Evolutionary conservation across 768 basidiomycete genomes (phyloP).

Genomic region (Termitomyces sp.): DNA sequence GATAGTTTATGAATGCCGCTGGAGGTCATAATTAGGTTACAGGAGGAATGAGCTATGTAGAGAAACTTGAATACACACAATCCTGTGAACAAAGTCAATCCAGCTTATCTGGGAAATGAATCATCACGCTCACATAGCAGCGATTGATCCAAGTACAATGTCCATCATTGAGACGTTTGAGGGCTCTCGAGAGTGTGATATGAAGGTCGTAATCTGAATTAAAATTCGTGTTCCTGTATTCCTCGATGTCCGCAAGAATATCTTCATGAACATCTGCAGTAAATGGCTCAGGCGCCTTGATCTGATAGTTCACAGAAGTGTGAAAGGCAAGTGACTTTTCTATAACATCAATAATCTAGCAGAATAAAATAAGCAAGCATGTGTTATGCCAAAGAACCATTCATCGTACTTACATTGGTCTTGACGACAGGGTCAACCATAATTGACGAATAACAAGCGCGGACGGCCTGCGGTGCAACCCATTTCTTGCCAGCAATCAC

Average conservation of each 20-base stretch:
- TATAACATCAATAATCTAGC: conserved; percentile 50
- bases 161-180: conserved; percentile 54
- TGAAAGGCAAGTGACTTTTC: conserved; percentile 57
- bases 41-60: not conserved
- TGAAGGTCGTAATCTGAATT: conserved; percentile 51
- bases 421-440: conserved; percentile 41
- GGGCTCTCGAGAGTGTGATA: conserved; percentile 44
- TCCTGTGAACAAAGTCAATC: conserved; percentile 9
- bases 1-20: conserved; percentile 42
- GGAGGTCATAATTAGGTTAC: not conserved
- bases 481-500: conserved; percentile 49
- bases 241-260: conserved; percentile 40
- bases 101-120: not conserved
- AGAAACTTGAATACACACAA: conserved; percentile 9
- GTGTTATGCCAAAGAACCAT: not conserved
- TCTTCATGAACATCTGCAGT: conserved; percentile 52
- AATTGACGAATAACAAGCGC: conserved; percentile 47
- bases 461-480: conserved; percentile 45
- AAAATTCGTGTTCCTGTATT: conserved; percentile 39
- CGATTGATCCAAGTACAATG: conserved; percentile 51
- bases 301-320: conserved; percentile 57
- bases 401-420: conserved; percentile 41
- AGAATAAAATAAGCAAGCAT: not conserved
- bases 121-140: conserved; percentile 43
- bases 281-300: conserved; percentile 49